phyloP scores from a whole-genome alignment of 2,329 filamentous ascomycete genomes.

The Pseudogymnoascus sp. region DNA sequence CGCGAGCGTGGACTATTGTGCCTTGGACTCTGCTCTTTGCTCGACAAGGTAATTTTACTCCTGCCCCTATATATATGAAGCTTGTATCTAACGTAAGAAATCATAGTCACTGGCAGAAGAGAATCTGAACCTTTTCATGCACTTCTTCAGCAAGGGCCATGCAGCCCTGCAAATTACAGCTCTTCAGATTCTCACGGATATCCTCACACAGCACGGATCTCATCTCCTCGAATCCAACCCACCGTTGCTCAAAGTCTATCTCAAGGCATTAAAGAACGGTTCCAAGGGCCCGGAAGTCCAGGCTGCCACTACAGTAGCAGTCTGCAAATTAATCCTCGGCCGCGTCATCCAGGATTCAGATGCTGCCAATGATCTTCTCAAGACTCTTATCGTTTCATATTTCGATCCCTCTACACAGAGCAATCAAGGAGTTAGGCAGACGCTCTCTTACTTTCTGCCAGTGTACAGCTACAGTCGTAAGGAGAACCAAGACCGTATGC shows the following conservation, averaged over 20 bases:
- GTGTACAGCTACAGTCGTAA: conserved; percentile 83
- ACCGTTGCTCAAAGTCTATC: conserved; percentile 74
- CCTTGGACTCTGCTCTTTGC: conserved; percentile 80
- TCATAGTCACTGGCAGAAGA: conserved; percentile 72
- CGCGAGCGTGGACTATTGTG: conserved; percentile 85
- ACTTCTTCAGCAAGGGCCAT: conserved; percentile 92
- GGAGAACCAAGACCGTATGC: conserved; percentile 79
- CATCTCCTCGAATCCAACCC: conserved; percentile 63
- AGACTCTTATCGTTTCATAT: conserved; percentile 75
- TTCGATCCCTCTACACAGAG: conserved; percentile 76
- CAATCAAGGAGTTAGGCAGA: conserved; percentile 78
- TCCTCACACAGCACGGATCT: conserved; percentile 79
- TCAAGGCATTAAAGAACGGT: conserved; percentile 69
- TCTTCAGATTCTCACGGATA: conserved; percentile 86
- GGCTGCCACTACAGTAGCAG: conserved; percentile 69
- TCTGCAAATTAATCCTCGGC: conserved; percentile 79
- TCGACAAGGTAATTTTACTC: conserved; percentile 57
- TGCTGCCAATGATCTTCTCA: conserved; percentile 66
- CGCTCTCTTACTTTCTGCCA: conserved; percentile 86
- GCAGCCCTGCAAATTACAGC: conserved; percentile 82
- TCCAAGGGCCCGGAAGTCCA: conserved; percentile 66
- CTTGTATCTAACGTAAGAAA: conserved; percentile 14
- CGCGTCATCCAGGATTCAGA: conserved; percentile 64
- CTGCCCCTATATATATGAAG: background rate
- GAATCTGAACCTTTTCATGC: conserved; percentile 87